phyloP scores from a whole-genome alignment of 2,329 filamentous ascomycete species.

The Aspergillus vadensis region DNA sequence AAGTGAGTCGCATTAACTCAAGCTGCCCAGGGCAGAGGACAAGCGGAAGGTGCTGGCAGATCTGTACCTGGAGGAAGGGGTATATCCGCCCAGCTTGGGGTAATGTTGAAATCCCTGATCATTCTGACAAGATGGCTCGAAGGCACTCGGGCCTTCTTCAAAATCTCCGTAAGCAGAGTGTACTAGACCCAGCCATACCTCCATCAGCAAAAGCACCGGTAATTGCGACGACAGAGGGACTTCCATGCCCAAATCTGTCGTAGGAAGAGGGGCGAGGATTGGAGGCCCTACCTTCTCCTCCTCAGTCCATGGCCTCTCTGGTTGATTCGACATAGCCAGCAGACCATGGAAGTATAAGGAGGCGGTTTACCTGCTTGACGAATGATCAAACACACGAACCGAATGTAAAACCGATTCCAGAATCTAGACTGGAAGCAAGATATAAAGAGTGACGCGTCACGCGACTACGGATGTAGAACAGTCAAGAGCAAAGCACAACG shows the following conservation, averaged over 20 bases:
- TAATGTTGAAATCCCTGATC: constrained; percentile 41
- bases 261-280: not conserved
- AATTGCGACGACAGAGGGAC: not conserved
- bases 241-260: not conserved
- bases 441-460: constrained; percentile 21
- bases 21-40: not conserved
- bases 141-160: constrained; percentile 43
- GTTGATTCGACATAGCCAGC: constrained; percentile 48
- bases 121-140: constrained; percentile 41
- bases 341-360: constrained; percentile 36
- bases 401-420: constrained; percentile 6
- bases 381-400: constrained; percentile 10
- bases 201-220: constrained; percentile 5
- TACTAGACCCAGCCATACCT: constrained; percentile 31
- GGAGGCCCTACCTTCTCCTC: constrained; percentile 46
- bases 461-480: constrained; percentile 16
- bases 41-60: constrained; percentile 15
- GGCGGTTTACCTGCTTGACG: constrained; percentile 14
- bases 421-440: constrained; percentile 4
- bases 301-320: constrained; percentile 47
- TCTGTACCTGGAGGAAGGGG: constrained; percentile 46
- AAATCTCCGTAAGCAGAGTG: constrained; percentile 45
- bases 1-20: constrained; percentile 7
- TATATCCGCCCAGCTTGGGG: constrained; percentile 44
- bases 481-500: constrained; percentile 13